phyloP scores from a whole-genome alignment of 2,329 filamentous ascomycete genomes.

The Epicoccum sorghinum region DNA sequence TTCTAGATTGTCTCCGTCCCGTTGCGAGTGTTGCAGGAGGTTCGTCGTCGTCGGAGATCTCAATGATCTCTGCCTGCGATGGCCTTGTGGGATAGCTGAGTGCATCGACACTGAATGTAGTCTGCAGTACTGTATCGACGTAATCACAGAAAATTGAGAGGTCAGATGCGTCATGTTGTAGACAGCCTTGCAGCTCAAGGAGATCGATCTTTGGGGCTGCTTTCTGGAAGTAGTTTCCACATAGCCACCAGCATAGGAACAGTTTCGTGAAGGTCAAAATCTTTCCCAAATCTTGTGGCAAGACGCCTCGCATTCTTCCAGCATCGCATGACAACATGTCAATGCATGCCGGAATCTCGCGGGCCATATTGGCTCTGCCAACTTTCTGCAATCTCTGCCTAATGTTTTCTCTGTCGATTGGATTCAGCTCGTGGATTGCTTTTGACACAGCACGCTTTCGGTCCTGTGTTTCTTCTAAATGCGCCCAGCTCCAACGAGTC shows the following conservation, averaged over 20 bases:
- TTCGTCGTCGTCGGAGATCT: constrained; percentile 39
- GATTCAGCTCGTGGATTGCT: constrained; percentile 43
- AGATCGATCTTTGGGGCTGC: constrained; percentile 18
- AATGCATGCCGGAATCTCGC: constrained; percentile 34
- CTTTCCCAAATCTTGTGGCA: constrained; percentile 32
- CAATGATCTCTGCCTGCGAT: constrained; percentile 36
- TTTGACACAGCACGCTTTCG: constrained; percentile 54
- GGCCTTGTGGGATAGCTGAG: constrained; percentile 26
- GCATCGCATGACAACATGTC: constrained; percentile 28
- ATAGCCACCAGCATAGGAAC: constrained; percentile 46
- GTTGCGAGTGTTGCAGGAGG: not conserved
- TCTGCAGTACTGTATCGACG: constrained; percentile 27
- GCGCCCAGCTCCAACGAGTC: constrained; percentile 41
- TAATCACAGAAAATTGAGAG: constrained; percentile 34
- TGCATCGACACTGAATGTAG: constrained; percentile 33
- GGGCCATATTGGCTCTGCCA: constrained; percentile 24
- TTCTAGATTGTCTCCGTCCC: not conserved
- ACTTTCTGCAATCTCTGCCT: constrained; percentile 27
- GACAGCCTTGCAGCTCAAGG: constrained; percentile 22
- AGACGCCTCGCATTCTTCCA: constrained; percentile 32
- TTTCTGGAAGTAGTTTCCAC: constrained; percentile 25
- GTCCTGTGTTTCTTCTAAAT: constrained; percentile 49
- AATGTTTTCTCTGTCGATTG: constrained; percentile 27
- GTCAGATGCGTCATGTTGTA: constrained; percentile 22
- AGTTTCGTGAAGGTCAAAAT: constrained; percentile 35